These are phyloP conservation scores for Fusarium domesticum DNA, from an alignment of 2,329 filamentous ascomycete species.

Conservation along the genomic window DNA sequence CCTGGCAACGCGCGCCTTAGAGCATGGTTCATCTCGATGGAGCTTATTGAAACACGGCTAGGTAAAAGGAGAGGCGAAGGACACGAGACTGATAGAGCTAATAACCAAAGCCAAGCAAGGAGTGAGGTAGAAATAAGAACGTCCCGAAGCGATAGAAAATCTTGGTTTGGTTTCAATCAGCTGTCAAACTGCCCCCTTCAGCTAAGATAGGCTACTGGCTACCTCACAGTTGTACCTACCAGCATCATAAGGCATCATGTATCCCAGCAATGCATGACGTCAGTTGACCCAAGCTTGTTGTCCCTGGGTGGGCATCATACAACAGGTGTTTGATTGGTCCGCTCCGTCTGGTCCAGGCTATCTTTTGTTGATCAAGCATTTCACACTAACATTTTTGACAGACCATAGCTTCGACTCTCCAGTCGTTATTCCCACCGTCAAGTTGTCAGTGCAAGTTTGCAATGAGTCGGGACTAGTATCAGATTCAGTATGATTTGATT, in stretches of 20 bases:
- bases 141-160: slow-evolving; percentile 3
- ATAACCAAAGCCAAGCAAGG: not conserved
- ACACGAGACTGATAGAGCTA: not conserved
- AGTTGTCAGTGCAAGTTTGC: no score
- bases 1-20: slow-evolving; percentile 18
- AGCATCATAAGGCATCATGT: not conserved
- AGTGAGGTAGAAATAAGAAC: slow-evolving; percentile 13
- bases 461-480: no score
- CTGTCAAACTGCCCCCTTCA: not conserved
- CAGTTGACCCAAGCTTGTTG: not conserved
- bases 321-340: not conserved
- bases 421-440: no score
- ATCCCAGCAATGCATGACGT: not conserved
- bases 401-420: no score
- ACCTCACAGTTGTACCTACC: no score
- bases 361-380: not conserved
- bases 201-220: not conserved
- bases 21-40: slow-evolving; percentile 19
- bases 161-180: slow-evolving; percentile 1
- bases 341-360: not conserved
- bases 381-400: no score
- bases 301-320: not conserved
- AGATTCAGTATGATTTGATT: no score
- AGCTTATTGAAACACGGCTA: not conserved
- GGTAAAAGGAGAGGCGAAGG: not conserved